Percentiles rank a stretch among this genome's conserved stretches.
phyloP scores from a whole-genome alignment of 768 basidiomycete genomes.

The Mycena venus region DNA sequence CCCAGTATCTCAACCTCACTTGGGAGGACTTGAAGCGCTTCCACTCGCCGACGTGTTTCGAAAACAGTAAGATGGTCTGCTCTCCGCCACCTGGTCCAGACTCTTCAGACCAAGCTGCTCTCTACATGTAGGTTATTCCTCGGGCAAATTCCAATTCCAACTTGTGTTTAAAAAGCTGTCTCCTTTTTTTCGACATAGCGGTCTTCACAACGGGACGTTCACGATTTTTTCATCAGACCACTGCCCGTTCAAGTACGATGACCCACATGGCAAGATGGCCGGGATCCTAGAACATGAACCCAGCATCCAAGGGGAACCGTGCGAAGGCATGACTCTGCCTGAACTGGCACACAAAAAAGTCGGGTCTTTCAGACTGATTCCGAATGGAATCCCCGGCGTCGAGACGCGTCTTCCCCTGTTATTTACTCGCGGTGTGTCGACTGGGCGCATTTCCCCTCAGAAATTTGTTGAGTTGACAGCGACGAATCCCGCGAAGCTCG shows the following conservation, averaged over 20 bases:
- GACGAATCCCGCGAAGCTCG: constrained; percentile 13
- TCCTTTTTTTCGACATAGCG: no score
- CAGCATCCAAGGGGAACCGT: not conserved
- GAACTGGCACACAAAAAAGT: constrained; percentile 8
- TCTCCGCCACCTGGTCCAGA: constrained; percentile 17
- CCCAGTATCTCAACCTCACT: constrained; percentile 13
- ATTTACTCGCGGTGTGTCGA: constrained; percentile 5
- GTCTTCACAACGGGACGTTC: constrained; percentile 14
- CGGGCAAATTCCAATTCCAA: no score
- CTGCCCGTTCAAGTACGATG: constrained; percentile 11
- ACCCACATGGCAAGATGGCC: constrained; percentile 7
- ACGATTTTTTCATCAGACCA: constrained; percentile 11
- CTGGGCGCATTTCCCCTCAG: constrained; percentile 2
- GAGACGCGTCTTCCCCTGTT: constrained; percentile 8
- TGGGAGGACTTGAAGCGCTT: constrained; percentile 17
- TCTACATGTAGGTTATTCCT: constrained; percentile 13
- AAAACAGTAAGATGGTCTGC: constrained; percentile 18
- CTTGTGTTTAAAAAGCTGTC: no score
- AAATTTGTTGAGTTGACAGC: constrained; percentile 8
- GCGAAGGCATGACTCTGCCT: not conserved
- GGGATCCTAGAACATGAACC: constrained; percentile 9
- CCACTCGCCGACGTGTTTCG: constrained; percentile 12
- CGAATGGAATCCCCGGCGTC: constrained; percentile 12
- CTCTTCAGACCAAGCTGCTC: constrained; percentile 7
- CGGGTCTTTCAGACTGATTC: not conserved